Evolutionary conservation across 2,329 filamentous ascomycete genomes (phyloP).

Genomic region (Fusarium verrucosum): DNA sequence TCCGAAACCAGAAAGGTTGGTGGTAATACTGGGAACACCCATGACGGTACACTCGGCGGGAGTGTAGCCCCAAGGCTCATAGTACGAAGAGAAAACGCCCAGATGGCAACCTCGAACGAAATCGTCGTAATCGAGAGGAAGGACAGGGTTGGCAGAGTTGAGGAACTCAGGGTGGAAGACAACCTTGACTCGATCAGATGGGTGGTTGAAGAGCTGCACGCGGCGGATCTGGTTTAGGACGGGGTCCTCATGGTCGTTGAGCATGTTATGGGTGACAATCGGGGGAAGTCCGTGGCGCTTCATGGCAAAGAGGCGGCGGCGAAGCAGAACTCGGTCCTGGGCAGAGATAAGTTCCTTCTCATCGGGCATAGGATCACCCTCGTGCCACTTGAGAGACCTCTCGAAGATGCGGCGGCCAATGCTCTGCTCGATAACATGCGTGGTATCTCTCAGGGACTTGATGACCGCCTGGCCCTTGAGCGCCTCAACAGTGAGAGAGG

Average conservation of each 20-base stretch:
- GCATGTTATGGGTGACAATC: conserved; percentile 99
- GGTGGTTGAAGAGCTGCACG: conserved; percentile 97
- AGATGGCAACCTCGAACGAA: conserved; percentile 97
- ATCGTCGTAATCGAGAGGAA: conserved; percentile 97
- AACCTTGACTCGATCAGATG: conserved; percentile 93
- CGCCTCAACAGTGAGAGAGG: conserved; percentile 92
- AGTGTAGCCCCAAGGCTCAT: conserved; percentile 99
- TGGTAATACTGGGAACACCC: conserved; percentile 98
- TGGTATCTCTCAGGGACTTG: conserved; percentile 92
- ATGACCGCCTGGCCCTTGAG: conserved; percentile 97
- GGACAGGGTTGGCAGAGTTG: conserved; percentile 92
- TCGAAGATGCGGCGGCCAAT: conserved; percentile 96
- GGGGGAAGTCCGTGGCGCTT: conserved; percentile 90
- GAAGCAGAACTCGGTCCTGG: conserved; percentile 91
- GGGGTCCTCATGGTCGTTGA: conserved; percentile 91
- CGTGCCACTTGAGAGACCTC: conserved; percentile 92
- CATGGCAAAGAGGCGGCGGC: conserved; percentile 94
- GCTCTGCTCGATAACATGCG: conserved; percentile 90
- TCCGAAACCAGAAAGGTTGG: conserved; percentile 95
- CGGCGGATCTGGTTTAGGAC: conserved; percentile 95
- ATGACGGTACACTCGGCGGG: conserved; percentile 98
- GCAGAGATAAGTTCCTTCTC: conserved; percentile 95
- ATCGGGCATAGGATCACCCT: conserved; percentile 91
- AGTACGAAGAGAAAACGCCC: conserved; percentile 96
- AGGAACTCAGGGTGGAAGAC: conserved; percentile 98